phyloP scores from a whole-genome alignment of 1,284 basidiomycete species.

The Microbotryomycetes sp. region DNA sequence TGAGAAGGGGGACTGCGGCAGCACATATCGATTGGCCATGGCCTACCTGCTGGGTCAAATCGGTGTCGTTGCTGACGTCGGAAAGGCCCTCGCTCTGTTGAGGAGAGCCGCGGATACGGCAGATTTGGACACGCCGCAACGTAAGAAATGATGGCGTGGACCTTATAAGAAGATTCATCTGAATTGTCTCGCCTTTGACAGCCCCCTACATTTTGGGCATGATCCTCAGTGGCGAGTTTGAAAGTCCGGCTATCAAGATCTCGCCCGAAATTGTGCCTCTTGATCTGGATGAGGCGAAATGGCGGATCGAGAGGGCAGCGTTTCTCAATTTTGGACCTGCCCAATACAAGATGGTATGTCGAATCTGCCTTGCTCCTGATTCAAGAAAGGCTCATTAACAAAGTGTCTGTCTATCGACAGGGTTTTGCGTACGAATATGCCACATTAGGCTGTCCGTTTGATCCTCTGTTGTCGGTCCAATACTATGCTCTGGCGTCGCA shows the following conservation, averaged over 20 bases:
- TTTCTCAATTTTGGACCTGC: slow-evolving; percentile 80
- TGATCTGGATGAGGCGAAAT: slow-evolving; percentile 46
- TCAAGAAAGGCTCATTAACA: neutral
- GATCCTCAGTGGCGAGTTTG: slow-evolving; percentile 70
- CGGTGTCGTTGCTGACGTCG: slow-evolving; percentile 51
- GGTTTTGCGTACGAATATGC: slow-evolving; percentile 91
- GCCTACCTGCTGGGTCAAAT: slow-evolving; percentile 83
- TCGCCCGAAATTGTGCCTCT: slow-evolving; percentile 46
- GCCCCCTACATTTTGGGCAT: slow-evolving; percentile 61
- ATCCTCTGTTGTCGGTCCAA: slow-evolving; percentile 81
- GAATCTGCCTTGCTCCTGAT: neutral
- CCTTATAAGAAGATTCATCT: too few species aligned
- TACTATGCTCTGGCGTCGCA: slow-evolving; percentile 80
- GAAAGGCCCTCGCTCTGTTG: slow-evolving; percentile 62
- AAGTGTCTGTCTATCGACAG: neutral
- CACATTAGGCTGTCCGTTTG: slow-evolving; percentile 73
- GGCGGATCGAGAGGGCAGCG: slow-evolving; percentile 45
- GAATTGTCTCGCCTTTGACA: neutral
- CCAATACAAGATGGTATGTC: slow-evolving; percentile 68
- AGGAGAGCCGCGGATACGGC: slow-evolving; percentile 67
- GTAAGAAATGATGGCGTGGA: neutral
- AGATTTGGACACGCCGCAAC: slow-evolving; percentile 46
- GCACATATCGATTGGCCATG: slow-evolving; percentile 72
- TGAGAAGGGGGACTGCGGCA: slow-evolving; percentile 52
- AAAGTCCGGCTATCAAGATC: slow-evolving; percentile 40